phyloP scores from a whole-genome alignment of 129 eudicot species.

The Saposhnikovia divaricata region DNA sequence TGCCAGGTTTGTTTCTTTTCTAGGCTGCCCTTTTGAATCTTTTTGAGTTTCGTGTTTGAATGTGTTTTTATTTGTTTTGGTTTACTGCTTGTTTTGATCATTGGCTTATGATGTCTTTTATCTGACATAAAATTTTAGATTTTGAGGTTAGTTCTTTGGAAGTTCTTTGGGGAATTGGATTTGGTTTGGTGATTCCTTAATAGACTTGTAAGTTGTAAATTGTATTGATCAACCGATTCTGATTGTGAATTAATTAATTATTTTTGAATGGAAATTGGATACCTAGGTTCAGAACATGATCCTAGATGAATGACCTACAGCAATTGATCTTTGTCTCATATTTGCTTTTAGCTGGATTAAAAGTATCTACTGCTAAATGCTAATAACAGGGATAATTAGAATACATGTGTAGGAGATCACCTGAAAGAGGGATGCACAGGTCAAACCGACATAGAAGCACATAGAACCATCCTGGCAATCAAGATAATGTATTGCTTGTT shows the following conservation, averaged over 20 bases:
- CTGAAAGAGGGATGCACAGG: constrained; percentile 4
- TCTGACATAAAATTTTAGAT: neutral
- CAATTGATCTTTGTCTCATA: neutral
- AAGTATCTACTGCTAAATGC: neutral
- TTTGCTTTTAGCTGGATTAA: neutral
- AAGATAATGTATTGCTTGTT: neutral
- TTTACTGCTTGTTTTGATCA: neutral
- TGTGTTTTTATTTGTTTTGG: neutral
- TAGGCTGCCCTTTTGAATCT: neutral
- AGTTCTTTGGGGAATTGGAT: neutral
- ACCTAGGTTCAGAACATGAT: neutral
- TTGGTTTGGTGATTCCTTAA: neutral
- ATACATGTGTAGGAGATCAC: neutral
- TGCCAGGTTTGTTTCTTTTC: constrained; percentile 54
- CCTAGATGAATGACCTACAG: neutral
- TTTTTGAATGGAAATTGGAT: neutral
- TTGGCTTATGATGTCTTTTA: neutral
- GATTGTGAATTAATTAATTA: neutral
- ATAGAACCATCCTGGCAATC: neutral
- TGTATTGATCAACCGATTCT: neutral
- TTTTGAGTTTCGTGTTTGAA: neutral
- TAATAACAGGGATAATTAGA: neutral
- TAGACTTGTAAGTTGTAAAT: neutral
- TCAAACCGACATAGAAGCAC: neutral
- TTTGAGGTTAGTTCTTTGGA: neutral